Conservation (phyloP, 305 asterid species). For the Solanum hybrid region DNA sequence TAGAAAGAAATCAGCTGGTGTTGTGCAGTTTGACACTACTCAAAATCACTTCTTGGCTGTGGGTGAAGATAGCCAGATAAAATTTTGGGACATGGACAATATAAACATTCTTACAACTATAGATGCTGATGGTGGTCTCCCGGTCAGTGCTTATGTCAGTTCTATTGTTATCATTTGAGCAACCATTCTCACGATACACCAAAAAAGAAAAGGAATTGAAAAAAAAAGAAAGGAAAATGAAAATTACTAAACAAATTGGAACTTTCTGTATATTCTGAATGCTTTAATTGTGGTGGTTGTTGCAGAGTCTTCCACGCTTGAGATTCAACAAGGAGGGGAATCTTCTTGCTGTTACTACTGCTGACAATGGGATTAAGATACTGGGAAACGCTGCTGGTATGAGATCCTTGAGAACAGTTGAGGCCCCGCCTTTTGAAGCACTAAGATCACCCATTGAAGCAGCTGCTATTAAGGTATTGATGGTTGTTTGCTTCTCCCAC, state of each 20-base stretch:
- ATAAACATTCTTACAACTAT: conserved; percentile 33
- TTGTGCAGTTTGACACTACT: conserved; percentile 76
- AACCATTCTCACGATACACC: background rate
- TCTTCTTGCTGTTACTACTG: conserved; percentile 86
- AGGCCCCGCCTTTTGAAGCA: conserved; percentile 72
- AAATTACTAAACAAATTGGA: background rate
- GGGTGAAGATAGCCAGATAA: conserved; percentile 72
- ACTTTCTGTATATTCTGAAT: background rate
- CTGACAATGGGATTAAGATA: conserved; percentile 89
- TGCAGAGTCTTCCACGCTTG: conserved; percentile 84
- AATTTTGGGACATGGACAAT: conserved; percentile 89
- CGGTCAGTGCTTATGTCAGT: conserved; percentile 30
- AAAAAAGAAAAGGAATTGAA: background rate
- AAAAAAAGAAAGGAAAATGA: background rate
- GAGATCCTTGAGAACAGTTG: conserved; percentile 69
- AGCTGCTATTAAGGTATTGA: conserved; percentile 61
- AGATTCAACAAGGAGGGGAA: conserved; percentile 92
- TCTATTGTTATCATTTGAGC: conserved; percentile 7
- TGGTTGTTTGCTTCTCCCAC: conserved; percentile 7
- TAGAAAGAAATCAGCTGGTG: conserved; percentile 55
- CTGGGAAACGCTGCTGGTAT: conserved; percentile 80
- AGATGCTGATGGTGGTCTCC: conserved; percentile 77
- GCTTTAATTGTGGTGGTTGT: background rate
- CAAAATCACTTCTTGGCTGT: conserved; percentile 75
- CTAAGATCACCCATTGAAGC: conserved; percentile 78